Evolutionary conservation across 305 asterid species (phyloP), one percentile per base, ranked within the genome.

Genomic region (Coffea humblotiana): DNA sequence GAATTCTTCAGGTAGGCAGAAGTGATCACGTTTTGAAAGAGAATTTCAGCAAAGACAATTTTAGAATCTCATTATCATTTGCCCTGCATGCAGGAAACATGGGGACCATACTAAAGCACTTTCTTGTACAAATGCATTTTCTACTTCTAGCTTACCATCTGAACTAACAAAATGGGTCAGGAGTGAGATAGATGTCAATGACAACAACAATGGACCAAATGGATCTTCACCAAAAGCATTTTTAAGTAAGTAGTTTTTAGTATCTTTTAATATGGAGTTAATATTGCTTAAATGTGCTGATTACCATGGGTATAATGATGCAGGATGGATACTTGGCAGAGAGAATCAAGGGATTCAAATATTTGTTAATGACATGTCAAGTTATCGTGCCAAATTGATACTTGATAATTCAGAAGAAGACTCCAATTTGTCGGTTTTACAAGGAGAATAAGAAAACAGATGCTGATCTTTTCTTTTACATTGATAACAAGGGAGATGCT

Each of bases 271-370:
- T 49, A 19, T 70, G 29, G 2, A 27, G 68, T 78, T 35, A 25
- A 27, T 61, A 8, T 60, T 51, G 54, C 23, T 9, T 5, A 18
- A 43, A 40, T 21, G 64, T 25, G 27, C n/a, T 58, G 40, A 56
- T 35, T 78, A 60, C 35, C 40, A 43, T 48, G 69, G 78, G 70
- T 64, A 3, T 74, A 29, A 61, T 60, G 19, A n/a, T 80, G 25
- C 88, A 93, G 97, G 87, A 82, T 93, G 94, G 95, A 81, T 91
- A 72, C 86, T 91, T 71, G 73, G 85, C 79, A 77, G 90, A 72
- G 97, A 89, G 87, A 88, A 88, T 71, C 77, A 81, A 77, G 97
- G 97, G 77, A 63, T 88, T 73, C 88, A 85, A 78, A 84, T 93
- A 82, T 89, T 91, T 82, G 95, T 88, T 43, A 88, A 86, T 67